Percentiles rank a stretch among this genome's conserved stretches.
Evolutionary conservation across 129 eudicot genomes (phyloP).

Genomic region (Chrysanthemum seticuspe): DNA sequence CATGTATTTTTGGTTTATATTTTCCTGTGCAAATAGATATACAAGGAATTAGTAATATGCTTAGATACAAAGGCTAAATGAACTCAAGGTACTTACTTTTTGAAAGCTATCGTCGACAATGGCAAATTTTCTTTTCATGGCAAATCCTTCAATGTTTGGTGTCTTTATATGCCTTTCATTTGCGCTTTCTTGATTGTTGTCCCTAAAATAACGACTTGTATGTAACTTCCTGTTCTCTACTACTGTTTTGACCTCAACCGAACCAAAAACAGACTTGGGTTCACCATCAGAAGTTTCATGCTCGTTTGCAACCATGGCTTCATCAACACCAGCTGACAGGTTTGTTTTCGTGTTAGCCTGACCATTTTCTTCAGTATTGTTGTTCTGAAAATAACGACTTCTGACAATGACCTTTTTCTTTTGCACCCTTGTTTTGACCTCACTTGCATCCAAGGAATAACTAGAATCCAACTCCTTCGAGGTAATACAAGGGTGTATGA

Average conservation of each 20-base stretch:
- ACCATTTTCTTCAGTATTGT: slow-evolving; percentile 28
- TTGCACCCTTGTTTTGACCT: slow-evolving; percentile 33
- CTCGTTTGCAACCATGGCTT: slow-evolving; percentile 8
- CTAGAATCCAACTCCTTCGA: slow-evolving; percentile 40
- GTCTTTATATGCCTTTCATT: slow-evolving; percentile 25
- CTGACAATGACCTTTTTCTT: slow-evolving; percentile 43
- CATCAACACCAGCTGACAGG: slow-evolving; percentile 3
- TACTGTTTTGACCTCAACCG: slow-evolving; percentile 15
- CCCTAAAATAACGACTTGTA: slow-evolving; percentile 31
- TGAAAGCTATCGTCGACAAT: slow-evolving; percentile 31
- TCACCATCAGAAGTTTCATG: slow-evolving; percentile 21
- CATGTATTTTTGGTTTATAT: slow-evolving; percentile 29
- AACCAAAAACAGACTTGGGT: slow-evolving; percentile 18
- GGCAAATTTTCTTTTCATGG: slow-evolving; percentile 56
- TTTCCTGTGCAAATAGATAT: slow-evolving; percentile 42
- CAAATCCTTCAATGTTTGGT: slow-evolving; percentile 23
- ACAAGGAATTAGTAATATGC: background rate
- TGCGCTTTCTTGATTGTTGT: slow-evolving; percentile 28
- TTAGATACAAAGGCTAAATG: background rate
- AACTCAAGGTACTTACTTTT: slow-evolving; percentile 39
- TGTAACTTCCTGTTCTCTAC: slow-evolving; percentile 20
- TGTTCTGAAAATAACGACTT: slow-evolving; percentile 55
- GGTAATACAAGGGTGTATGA: slow-evolving; percentile 56
- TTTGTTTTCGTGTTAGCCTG: slow-evolving; percentile 8
- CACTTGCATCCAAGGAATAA: slow-evolving; percentile 25